Conservation (phyloP, 331 rosid genomes). For the Dryas integrifolia region DNA sequence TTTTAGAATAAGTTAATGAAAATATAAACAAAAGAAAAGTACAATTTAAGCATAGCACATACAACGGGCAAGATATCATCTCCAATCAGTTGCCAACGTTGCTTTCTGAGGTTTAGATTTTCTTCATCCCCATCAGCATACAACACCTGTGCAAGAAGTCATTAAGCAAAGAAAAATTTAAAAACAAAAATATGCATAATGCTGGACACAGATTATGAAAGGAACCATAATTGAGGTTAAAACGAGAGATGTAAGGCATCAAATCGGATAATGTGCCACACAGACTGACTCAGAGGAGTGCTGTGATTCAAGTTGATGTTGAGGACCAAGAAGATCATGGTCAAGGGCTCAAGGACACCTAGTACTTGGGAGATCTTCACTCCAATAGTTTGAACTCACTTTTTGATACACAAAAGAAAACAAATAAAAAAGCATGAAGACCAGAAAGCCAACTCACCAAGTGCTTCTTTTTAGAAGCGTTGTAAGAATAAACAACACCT, state of each 20-base stretch:
- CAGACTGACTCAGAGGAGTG: slow-evolving; percentile 6
- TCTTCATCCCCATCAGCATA: slow-evolving; percentile 67
- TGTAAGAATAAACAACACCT: slow-evolving; percentile 53
- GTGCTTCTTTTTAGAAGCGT: slow-evolving; percentile 54
- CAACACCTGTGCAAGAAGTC: slow-evolving; percentile 40
- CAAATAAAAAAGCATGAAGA: slow-evolving; percentile 9
- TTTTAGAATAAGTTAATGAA: neutral
- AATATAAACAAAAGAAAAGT: neutral
- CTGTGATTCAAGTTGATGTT: slow-evolving; percentile 3
- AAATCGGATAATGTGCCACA: neutral
- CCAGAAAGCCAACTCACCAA: slow-evolving; percentile 44
- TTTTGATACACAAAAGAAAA: neutral
- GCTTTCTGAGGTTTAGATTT: slow-evolving; percentile 50
- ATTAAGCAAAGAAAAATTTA: neutral
- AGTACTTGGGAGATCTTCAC: neutral
- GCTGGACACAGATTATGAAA: neutral
- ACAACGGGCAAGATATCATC: slow-evolving; percentile 29
- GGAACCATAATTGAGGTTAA: slow-evolving; percentile 8
- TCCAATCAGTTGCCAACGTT: slow-evolving; percentile 48
- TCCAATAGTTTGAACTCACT: neutral
- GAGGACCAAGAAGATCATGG: slow-evolving; percentile 19
- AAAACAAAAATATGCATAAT: slow-evolving; percentile 1
- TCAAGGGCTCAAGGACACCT: slow-evolving; percentile 24
- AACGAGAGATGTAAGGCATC: neutral
- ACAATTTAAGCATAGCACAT: slow-evolving; percentile 8